phyloP scores from a whole-genome alignment of 2,329 filamentous ascomycete genomes.

The Endoconidiophora polonica region DNA sequence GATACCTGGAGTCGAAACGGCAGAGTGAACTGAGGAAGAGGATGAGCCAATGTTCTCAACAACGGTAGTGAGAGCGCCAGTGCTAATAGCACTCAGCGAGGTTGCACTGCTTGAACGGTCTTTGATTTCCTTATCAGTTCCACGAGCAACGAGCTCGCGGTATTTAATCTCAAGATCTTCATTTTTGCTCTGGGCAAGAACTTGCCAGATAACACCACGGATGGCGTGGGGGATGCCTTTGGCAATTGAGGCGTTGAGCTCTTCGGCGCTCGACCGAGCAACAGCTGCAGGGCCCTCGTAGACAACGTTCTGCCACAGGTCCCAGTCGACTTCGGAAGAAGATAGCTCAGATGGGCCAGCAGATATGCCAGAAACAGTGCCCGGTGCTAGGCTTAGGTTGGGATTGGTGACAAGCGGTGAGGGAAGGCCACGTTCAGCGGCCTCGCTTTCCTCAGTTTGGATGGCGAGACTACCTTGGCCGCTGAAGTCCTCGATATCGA shows the following conservation, averaged over 20 bases:
- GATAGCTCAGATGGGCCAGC: conserved; percentile 54
- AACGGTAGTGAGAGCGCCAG: conserved; percentile 37
- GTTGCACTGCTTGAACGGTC: conserved; percentile 40
- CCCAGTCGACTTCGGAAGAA: conserved; percentile 85
- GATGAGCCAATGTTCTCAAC: conserved; percentile 60
- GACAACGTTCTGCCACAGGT: conserved; percentile 90
- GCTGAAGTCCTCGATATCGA: conserved; percentile 34
- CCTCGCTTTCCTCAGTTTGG: conserved; percentile 12
- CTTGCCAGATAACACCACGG: conserved; percentile 97
- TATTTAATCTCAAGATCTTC: conserved; percentile 81
- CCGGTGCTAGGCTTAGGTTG: conserved; percentile 59
- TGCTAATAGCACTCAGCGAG: conserved; percentile 31
- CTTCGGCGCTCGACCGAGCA: conserved; percentile 71
- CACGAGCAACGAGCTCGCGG: conserved; percentile 59
- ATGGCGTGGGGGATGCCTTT: conserved; percentile 89
- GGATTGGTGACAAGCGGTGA: conserved; percentile 42
- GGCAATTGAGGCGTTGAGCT: conserved; percentile 79
- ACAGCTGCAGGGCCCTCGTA: conserved; percentile 86
- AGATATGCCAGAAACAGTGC: conserved; percentile 68
- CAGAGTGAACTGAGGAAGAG: conserved; percentile 70
- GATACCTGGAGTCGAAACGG: conserved; percentile 55
- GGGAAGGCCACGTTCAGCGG: conserved; percentile 15
- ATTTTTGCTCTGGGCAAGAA: conserved; percentile 87
- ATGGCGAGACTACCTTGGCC: conserved; percentile 24
- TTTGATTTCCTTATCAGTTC: conserved; percentile 59